Percentiles rank a stretch among this genome's conserved stretches.
These are phyloP conservation scores for Aspergillus sp. DNA, from an alignment of 2,329 filamentous ascomycete genomes.

Conservation along the genomic window DNA sequence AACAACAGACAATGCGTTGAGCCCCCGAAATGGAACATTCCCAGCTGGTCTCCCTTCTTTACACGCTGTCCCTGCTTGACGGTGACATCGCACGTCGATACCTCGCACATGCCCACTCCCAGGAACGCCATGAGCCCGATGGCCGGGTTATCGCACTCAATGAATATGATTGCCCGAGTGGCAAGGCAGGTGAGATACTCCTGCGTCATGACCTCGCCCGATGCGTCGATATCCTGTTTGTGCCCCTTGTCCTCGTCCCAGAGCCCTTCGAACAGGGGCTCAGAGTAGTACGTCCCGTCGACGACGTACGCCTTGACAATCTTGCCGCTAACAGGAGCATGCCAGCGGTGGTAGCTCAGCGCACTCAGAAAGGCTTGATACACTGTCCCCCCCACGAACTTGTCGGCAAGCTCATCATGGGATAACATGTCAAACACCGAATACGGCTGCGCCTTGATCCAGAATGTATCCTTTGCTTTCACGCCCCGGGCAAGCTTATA, in stretches of 20 bases:
- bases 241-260: slow-evolving; percentile 27
- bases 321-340: slow-evolving; percentile 64
- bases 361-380: slow-evolving; percentile 71
- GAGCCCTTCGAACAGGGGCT: slow-evolving; percentile 54
- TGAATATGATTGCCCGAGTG: slow-evolving; percentile 67
- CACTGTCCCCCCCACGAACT: slow-evolving; percentile 64
- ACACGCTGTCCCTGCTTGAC: slow-evolving; percentile 66
- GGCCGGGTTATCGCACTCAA: slow-evolving; percentile 65
- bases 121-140: slow-evolving; percentile 71
- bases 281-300: slow-evolving; percentile 68
- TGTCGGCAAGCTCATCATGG: slow-evolving; percentile 49
- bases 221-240: slow-evolving; percentile 25
- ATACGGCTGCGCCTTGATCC: slow-evolving; percentile 69
- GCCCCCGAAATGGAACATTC: slow-evolving; percentile 82
- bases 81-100: slow-evolving; percentile 70
- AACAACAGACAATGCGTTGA: slow-evolving; percentile 70
- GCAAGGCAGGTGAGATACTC: slow-evolving; percentile 68
- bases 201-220: slow-evolving; percentile 49
- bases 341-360: slow-evolving; percentile 71
- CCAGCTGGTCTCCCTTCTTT: slow-evolving; percentile 68
- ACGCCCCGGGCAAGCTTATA: slow-evolving; percentile 55
- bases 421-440: slow-evolving; percentile 64
- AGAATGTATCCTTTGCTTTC: slow-evolving; percentile 62
- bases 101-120: slow-evolving; percentile 74
- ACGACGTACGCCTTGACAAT: slow-evolving; percentile 58